Conservation (phyloP, 345 rosid species). For the Salix viminalis region DNA sequence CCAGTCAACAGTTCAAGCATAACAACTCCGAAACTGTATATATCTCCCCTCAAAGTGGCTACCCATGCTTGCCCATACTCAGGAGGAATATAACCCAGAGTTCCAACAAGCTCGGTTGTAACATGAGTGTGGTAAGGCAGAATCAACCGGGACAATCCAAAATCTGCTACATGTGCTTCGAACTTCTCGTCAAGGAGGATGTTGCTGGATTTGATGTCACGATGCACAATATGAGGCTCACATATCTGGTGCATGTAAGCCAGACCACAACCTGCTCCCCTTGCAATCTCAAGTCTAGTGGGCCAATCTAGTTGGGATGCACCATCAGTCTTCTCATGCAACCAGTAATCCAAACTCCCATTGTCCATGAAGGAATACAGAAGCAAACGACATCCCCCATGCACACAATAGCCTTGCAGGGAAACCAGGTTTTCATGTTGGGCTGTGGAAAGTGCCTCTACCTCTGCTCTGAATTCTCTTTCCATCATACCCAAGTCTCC, state of each 20-base stretch:
- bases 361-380: constrained; percentile 46
- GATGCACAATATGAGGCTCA: constrained; percentile 42
- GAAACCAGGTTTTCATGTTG: constrained; percentile 42
- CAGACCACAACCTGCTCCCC: constrained; percentile 37
- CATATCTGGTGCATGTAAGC: constrained; percentile 45
- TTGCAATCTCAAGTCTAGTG: constrained; percentile 33
- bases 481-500: constrained; percentile 46
- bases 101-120: constrained; percentile 44
- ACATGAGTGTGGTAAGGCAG: constrained; percentile 48
- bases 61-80: constrained; percentile 48
- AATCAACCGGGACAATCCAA: constrained; percentile 42
- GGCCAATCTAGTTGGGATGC: constrained; percentile 44
- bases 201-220: constrained; percentile 49
- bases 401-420: constrained; percentile 44
- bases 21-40: constrained; percentile 49
- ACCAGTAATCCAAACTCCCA: constrained; percentile 46
- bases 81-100: constrained; percentile 46
- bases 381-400: constrained; percentile 35
- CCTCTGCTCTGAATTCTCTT: constrained; percentile 46
- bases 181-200: constrained; percentile 46
- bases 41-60: constrained; percentile 47
- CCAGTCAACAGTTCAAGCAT: constrained; percentile 45
- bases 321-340: constrained; percentile 41
- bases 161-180: constrained; percentile 42
- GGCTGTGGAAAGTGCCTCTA: constrained; percentile 43